Evolutionary conservation across 2,329 filamentous ascomycete genomes (phyloP).

Genomic region (Ascochyta pisi): DNA sequence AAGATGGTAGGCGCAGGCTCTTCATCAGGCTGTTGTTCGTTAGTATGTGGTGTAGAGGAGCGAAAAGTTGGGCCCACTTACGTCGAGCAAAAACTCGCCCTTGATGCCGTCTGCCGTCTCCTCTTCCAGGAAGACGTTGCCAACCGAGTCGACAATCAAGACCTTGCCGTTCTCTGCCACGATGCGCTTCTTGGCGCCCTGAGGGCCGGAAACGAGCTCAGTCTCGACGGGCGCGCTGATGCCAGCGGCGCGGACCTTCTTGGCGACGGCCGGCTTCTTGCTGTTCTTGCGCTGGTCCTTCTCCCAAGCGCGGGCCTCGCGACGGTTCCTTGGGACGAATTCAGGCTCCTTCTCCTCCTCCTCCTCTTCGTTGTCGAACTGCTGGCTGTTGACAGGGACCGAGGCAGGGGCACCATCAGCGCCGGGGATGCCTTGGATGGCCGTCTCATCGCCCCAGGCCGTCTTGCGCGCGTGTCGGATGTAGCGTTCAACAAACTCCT

Average conservation of each 20-base stretch:
- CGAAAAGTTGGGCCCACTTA: slow-evolving; percentile 59
- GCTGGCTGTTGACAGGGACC: slow-evolving; percentile 31
- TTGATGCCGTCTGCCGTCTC: slow-evolving; percentile 84
- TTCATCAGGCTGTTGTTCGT: slow-evolving; percentile 70
- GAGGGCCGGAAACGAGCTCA: slow-evolving; percentile 63
- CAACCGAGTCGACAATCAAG: slow-evolving; percentile 87
- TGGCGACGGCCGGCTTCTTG: slow-evolving; percentile 58
- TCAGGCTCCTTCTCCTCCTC: slow-evolving; percentile 56
- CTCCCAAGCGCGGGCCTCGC: slow-evolving; percentile 87
- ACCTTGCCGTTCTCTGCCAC: slow-evolving; percentile 95
- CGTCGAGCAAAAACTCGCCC: slow-evolving; percentile 85
- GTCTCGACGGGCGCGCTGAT: slow-evolving; percentile 63
- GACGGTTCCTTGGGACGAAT: slow-evolving; percentile 73
- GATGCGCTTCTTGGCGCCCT: slow-evolving; percentile 83
- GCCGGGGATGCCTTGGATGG: slow-evolving; percentile 70
- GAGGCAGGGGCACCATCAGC: slow-evolving; percentile 52
- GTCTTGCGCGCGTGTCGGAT: slow-evolving; percentile 86
- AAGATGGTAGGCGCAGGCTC: slow-evolving; percentile 76
- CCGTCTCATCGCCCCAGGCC: slow-evolving; percentile 86
- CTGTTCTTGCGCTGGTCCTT: slow-evolving; percentile 75
- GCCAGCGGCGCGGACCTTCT: slow-evolving; percentile 62
- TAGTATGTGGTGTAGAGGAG: slow-evolving; percentile 16
- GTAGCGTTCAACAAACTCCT: slow-evolving; percentile 89
- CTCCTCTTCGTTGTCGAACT: slow-evolving; percentile 35
- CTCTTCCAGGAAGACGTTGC: slow-evolving; percentile 95